Percentiles rank a stretch among this genome's conserved stretches.
Evolutionary conservation across 257 asterid species (phyloP).

Genomic region (Striga asiatica): DNA sequence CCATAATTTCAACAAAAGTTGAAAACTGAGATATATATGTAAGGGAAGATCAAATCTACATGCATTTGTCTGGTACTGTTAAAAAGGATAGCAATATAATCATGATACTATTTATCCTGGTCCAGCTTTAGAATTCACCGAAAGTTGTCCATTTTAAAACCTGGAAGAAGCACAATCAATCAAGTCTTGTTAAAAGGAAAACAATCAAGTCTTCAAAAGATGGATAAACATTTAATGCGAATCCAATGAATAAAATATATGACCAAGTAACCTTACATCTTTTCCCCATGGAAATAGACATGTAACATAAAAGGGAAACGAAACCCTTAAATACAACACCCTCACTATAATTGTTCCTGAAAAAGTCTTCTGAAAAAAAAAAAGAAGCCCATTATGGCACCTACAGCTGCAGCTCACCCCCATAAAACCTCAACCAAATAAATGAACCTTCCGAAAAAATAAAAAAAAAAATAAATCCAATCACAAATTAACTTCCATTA

Average conservation of each 20-base stretch:
- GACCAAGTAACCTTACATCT: not conserved
- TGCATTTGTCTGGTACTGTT: too few species aligned
- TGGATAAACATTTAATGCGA: slow-evolving; percentile 17
- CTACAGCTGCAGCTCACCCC: too few species aligned
- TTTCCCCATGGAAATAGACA: slow-evolving; percentile 19
- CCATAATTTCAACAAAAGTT: too few species aligned
- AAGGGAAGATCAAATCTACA: too few species aligned
- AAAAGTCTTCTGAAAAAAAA: slow-evolving; percentile 12
- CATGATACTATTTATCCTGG: too few species aligned
- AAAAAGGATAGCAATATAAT: too few species aligned
- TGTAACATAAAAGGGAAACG: slow-evolving; percentile 5
- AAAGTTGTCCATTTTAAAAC: slow-evolving; percentile 10
- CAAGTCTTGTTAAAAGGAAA: too few species aligned
- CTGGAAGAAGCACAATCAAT: slow-evolving; percentile 15
- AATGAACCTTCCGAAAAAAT: not conserved
- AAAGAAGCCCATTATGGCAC: slow-evolving; percentile 1
- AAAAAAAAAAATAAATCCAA: not conserved
- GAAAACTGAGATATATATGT: too few species aligned
- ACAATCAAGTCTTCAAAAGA: not conserved
- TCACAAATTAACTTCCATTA: not conserved
- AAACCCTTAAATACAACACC: not conserved
- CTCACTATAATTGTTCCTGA: slow-evolving; percentile 19
- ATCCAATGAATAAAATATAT: slow-evolving; percentile 18
- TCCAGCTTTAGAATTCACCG: too few species aligned
- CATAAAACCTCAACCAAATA: not conserved